Base-by-base conservation (phyloP, 257 asterid genomes). In the Nicotiana obtusifolia region DNA sequence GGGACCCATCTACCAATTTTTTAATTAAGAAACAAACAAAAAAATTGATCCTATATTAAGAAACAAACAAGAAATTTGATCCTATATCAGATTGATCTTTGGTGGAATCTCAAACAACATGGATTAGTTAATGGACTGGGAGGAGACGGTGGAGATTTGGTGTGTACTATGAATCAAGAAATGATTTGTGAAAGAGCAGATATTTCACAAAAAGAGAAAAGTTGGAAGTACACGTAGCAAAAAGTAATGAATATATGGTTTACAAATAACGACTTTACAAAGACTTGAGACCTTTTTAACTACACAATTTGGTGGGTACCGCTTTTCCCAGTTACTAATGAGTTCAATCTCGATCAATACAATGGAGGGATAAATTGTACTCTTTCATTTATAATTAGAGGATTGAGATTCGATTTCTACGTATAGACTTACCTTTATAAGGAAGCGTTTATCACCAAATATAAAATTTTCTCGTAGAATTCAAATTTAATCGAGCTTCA, bases 391-490 rank as follows among this genome's bases (percentile, higher is more conserved):
- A n/a, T n/a, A n/a, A n/a, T n/a, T n/a, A n/a, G n/a, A n/a, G n/a
- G n/a, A n/a, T n/a, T n/a, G n/a, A n/a, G n/a, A n/a, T n/a, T n/a
- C n/a, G 11, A 41, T 41, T 41, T 2, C 0, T 41, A 41, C 1
- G 47, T 41, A 30, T 30, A 30, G 4, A 41, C 1, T 41, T 41
- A 3, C 1, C 1, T 41, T 41, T 7, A 37, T 37, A 7, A 1
- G 44, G 2, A 0, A 41, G 3, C 0, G 0, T 1, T 41, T 41
- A 41, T 0, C 3, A 41, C 8, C 3, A 0, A 1, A 3, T 8
- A 0, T 1, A 11, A 41, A 2, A 41, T 3, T 2, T 41, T 41
- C 1, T 7, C 3, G 0, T 8, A 41, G 8, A 41, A 7, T 41
- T 41, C 10, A 3, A 8, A 41, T 37, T 37, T 37, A 37, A 10